Base-by-base conservation (phyloP, 2,329 filamentous ascomycete species). In the Penicillium sp. region DNA sequence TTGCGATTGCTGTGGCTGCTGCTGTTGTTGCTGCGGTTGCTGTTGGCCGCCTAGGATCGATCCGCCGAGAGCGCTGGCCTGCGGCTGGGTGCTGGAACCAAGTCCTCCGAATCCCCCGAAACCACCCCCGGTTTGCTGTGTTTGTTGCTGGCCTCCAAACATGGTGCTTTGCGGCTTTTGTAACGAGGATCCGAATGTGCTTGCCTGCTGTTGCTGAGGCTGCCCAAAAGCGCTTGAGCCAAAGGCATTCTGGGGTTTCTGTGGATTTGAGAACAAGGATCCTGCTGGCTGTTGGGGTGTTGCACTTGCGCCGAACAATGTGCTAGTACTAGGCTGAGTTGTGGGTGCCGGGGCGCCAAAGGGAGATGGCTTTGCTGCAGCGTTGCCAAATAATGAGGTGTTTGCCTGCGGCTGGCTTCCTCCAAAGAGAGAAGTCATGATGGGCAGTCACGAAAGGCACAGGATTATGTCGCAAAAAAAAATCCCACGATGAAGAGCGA, bases 341-440 rank as follows among this genome's bases (percentile, higher is more conserved):
- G 52, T 23, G 9, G 59, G 47, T 27, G 60, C 54, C n/a, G 61
- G 58, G 47, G 61, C 64, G 51, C 74, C 74, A 70, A 78, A 78
- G 54, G 66, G 59, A 53, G 67, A 70, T 26, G 69, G 63, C 49
- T 72, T 76, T 47, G 65, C 66, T 14, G 69, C 65, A 16, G 65
- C 59, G 49, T 58, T 61, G 14, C 71, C 70, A 45, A 74, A 72
- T 13, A 70, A 57, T 11, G 42, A 47, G 0, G 36, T 8, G 30
- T 29, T 48, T 14, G 59, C 48, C 42, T 61, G 65, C 43, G 63
- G 49, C 47, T 64, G 60, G 32, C 50, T 62, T 47, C 68, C 55
- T 13, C 61, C 72, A 57, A 76, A 77, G 14, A 76, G 67, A 51
- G 45, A 30, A 8, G 75, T 75, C 71, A 74, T 76, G 50, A 45